Percentiles rank a stretch among this genome's conserved stretches.
These are phyloP conservation scores for Zygosaccharomyces sapae DNA, from an alignment of 1,139 yeast genomes.

Conservation along the genomic window DNA sequence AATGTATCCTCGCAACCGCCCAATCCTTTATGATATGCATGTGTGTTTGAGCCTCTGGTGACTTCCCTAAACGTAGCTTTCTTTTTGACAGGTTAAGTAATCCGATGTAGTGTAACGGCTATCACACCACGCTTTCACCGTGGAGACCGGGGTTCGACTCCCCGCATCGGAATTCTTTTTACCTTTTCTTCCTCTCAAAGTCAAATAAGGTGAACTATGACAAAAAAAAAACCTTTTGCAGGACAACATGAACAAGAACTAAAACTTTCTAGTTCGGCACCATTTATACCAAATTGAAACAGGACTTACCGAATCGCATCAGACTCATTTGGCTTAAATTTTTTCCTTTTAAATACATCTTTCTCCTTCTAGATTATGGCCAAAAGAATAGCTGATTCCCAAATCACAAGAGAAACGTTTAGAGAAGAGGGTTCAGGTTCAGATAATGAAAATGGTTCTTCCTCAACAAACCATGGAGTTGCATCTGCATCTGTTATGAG, in stretches of 20 bases:
- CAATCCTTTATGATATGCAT: too few relatives aligned
- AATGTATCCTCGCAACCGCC: too few relatives aligned
- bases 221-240: neutral
- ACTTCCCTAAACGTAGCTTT: neutral
- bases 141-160: conserved; percentile 38
- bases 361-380: conserved; percentile 37
- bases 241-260: neutral
- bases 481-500: conserved; percentile 67
- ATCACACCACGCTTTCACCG: conserved; percentile 37
- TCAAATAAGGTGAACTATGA: neutral
- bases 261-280: neutral
- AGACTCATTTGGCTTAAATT: neutral
- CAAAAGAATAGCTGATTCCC: conserved; percentile 64
- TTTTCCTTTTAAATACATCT: neutral
- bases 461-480: conserved; percentile 32
- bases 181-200: neutral
- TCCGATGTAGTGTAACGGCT: conserved; percentile 38
- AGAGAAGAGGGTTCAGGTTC: conserved; percentile 32
- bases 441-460: conserved; percentile 41
- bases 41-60: too few relatives aligned
- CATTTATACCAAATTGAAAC: neutral
- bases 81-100: neutral
- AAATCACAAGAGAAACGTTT: conserved; percentile 47
- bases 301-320: neutral
- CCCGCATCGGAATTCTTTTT: conserved; percentile 33